Evolutionary conservation across 73 alveolate species (phyloP).

Genomic region (Breviolum minutum): DNA sequence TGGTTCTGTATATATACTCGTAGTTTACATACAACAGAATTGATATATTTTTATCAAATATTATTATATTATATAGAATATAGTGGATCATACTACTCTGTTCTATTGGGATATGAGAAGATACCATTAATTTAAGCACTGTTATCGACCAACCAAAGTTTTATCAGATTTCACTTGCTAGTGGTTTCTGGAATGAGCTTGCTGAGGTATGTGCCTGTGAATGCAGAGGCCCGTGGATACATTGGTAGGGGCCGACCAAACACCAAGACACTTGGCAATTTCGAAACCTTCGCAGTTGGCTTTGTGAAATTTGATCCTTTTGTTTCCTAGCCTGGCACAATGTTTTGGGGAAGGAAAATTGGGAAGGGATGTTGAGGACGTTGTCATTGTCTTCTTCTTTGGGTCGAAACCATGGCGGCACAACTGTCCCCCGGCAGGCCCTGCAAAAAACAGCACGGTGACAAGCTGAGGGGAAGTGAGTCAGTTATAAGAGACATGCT

Average conservation of each 20-base stretch:
- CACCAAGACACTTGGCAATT: too few species aligned
- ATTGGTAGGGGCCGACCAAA: not conserved
- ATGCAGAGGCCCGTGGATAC: constrained; percentile 46
- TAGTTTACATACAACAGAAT: too few species aligned
- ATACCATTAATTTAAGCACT: not conserved
- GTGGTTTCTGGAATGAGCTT: not conserved
- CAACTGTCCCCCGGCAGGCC: not conserved
- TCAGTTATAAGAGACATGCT: too few species aligned
- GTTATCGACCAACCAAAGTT: not conserved
- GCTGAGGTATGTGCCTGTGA: constrained; percentile 57
- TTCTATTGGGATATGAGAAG: not conserved
- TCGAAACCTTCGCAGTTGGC: too few species aligned
- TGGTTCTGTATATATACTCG: not conserved
- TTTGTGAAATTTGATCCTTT: too few species aligned
- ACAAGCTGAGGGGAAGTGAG: not conserved
- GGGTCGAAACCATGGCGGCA: too few species aligned
- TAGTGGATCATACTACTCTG: not conserved
- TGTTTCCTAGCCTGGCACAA: too few species aligned
- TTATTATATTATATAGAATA: too few species aligned
- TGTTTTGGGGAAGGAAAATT: too few species aligned
- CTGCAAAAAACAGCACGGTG: not conserved
- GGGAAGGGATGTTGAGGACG: not conserved
- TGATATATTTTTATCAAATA: too few species aligned
- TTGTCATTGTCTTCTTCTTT: not conserved
- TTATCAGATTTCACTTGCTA: too few species aligned